Conservation (phyloP, 805 yeast genomes). For the Lipomyces lipofer region DNA sequence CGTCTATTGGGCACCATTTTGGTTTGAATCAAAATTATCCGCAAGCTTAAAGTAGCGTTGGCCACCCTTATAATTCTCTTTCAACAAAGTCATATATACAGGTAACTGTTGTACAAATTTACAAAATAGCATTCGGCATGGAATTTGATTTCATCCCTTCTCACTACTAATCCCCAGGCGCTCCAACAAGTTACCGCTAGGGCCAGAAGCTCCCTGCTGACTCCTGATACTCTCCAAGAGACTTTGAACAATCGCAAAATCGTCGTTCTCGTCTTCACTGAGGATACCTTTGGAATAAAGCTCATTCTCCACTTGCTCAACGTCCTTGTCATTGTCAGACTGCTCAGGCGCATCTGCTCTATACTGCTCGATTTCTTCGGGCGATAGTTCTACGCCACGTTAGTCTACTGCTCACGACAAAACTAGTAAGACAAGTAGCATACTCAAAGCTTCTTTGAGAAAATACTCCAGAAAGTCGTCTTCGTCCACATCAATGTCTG, state of each 20-base stretch:
- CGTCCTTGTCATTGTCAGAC: constrained; percentile 7
- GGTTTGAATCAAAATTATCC: not conserved
- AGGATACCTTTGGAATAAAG: constrained; percentile 4
- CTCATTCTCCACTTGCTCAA: constrained; percentile 21
- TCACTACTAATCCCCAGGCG: constrained; percentile 32
- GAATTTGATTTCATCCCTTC: too few species aligned
- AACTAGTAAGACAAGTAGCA: not conserved
- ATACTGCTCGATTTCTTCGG: constrained; percentile 48
- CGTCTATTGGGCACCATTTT: not conserved
- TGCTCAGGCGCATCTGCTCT: constrained; percentile 33
- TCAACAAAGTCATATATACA: too few species aligned
- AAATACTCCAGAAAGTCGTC: constrained; percentile 72
- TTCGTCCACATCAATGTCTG: constrained; percentile 54
- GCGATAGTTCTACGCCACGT: constrained; percentile 40
- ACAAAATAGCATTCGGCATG: too few species aligned
- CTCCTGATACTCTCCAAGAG: constrained; percentile 37
- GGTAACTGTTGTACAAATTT: too few species aligned
- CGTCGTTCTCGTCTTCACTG: constrained; percentile 7
- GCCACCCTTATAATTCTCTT: too few species aligned
- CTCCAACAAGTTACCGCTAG: constrained; percentile 42
- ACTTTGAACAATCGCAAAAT: constrained; percentile 30
- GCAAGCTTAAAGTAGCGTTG: too few species aligned
- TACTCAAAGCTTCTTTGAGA: constrained; percentile 52
- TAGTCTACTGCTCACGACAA: too few species aligned
- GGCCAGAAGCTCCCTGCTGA: constrained; percentile 41